Percentiles rank a stretch among this genome's conserved stretches.
Evolutionary conservation across 768 basidiomycete species (phyloP).

Genomic region (Rhodosporidiobolus odoratus): DNA sequence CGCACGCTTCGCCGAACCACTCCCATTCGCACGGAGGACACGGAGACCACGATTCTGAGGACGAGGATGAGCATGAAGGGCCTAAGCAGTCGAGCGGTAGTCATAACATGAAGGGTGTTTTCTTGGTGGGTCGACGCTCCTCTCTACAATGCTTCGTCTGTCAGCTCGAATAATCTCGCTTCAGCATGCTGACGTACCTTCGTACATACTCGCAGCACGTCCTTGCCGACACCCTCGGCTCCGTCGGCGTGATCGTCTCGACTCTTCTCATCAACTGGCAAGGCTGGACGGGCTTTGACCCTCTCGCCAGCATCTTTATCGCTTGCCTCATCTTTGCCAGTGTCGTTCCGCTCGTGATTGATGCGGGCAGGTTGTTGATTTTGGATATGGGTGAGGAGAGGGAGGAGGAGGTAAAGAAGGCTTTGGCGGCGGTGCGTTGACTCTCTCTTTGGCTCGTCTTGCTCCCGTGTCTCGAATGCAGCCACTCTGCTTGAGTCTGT

Average conservation of each 20-base stretch:
- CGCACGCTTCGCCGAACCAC: not conserved
- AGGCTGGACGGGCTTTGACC: constrained; percentile 98
- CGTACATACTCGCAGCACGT: constrained; percentile 58
- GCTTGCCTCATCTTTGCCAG: constrained; percentile 90
- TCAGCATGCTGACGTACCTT: not conserved
- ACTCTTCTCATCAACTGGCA: constrained; percentile 91
- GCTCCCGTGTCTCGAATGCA: not conserved
- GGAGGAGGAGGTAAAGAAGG: constrained; percentile 48
- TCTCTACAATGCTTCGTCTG: not conserved
- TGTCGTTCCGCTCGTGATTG: constrained; percentile 89
- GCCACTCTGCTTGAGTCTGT: too few relatives aligned
- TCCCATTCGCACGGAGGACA: constrained; percentile 43
- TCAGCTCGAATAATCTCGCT: not conserved
- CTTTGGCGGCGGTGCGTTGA: constrained; percentile 48
- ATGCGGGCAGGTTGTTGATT: constrained; percentile 80
- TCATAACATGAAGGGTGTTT: constrained; percentile 97
- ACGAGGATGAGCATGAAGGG: constrained; percentile 27
- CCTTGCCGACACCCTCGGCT: constrained; percentile 93
- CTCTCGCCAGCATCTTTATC: constrained; percentile 94
- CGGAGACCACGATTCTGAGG: constrained; percentile 29
- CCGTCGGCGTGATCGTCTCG: constrained; percentile 95
- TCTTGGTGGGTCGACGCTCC: constrained; percentile 49
- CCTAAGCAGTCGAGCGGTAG: constrained; percentile 56
- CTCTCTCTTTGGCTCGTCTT: not conserved
- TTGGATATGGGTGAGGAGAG: constrained; percentile 66